Base-by-base conservation (phyloP, 345 rosid species). In the Eucalyptus fibrosa region DNA sequence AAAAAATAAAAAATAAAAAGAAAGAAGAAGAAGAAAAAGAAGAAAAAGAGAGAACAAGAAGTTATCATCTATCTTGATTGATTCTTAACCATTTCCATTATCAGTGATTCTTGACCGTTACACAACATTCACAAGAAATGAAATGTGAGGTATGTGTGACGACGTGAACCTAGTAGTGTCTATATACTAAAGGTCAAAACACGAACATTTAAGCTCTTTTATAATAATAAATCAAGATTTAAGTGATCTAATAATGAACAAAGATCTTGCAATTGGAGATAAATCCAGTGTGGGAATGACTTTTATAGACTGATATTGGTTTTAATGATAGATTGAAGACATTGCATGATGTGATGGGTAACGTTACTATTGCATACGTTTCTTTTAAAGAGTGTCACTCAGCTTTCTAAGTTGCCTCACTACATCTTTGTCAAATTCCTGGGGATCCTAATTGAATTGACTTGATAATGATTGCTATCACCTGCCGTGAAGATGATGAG, bases 161-260 rank as follows among this genome's bases (percentile, higher is more conserved):
- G 1, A 62, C 0, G 9, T 62, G 34, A 30, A 62, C 34, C 0
- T 62, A 2, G 5, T 14, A 62, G 72, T 30, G 19, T 14, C 5
- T 62, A 28, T 5, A 9, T 37, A 69, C 12, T 72, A 34, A 72
- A 9, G 23, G 3, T 34, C 21, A 9, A 72, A 72, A 72, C 7
- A 26, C 5, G 0, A 13, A 5, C 82, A 37, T 72, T 19, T 34
- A 18, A 37, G 44, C 28, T 72, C 0, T 2, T 37, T 10, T 24
- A 9, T 2, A 19, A 21, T 2, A 72, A 37, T 21, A 10, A 37
- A 37, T 72, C 83, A 37, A 77, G 28, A 77, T 77, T 0, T 24
- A 4, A 77, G 9, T 21, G 83, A 77, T 19, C 28, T 21, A 19
- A 72, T 37, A 11, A 72, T 37, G 15, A 37, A 37, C 37, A 21